Conservation (phyloP, 306 rosid genomes). For the Acmispon strigosus region DNA sequence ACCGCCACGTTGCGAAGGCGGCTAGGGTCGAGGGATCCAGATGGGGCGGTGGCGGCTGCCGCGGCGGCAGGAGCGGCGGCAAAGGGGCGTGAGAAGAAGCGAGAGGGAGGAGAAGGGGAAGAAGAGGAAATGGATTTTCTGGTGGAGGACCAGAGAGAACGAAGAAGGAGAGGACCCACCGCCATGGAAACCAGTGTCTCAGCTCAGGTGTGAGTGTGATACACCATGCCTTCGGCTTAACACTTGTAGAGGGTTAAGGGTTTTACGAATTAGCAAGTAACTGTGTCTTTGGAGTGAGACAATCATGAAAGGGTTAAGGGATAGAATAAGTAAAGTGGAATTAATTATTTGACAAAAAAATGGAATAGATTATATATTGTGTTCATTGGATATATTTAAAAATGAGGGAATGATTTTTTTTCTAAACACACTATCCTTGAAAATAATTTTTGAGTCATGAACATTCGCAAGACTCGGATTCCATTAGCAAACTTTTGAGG, state of each 20-base stretch:
- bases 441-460: no score
- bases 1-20: slow-evolving; percentile 94
- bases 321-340: no score
- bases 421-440: no score
- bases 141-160: slow-evolving; percentile 64
- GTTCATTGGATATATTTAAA: no score
- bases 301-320: no score
- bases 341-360: no score
- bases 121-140: slow-evolving; percentile 45
- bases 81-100: slow-evolving; percentile 45
- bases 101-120: background rate
- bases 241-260: background rate
- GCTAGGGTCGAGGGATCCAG: slow-evolving; percentile 43
- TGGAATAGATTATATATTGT: no score
- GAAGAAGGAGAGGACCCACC: slow-evolving; percentile 71
- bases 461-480: no score
- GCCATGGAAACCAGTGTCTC: slow-evolving; percentile 35
- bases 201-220: background rate
- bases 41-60: slow-evolving; percentile 13
- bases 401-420: no score
- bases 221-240: background rate
- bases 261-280: no score
- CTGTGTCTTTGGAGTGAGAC: no score
- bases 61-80: slow-evolving; percentile 40
- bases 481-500: no score